Base-by-base conservation (phyloP, 768 basidiomycete genomes). In the Dictyophora rubrovolvata region DNA sequence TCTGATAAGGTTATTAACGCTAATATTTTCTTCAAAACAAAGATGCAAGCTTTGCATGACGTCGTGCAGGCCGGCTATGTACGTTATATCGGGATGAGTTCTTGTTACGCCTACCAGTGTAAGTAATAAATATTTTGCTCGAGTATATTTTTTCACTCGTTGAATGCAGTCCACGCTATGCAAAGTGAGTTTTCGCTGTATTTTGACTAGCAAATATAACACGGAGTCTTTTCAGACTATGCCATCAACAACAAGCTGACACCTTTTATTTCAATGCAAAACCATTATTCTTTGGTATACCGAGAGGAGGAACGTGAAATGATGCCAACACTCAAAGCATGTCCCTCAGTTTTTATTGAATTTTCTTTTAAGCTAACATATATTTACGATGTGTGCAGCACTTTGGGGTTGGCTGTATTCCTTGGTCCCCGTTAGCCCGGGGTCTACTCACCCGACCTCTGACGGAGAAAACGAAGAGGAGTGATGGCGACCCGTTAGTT, bases 11-110 rank as follows among this genome's bases (percentile, higher is more conserved):
- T 33, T 20, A n/a, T 12, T 17, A 21, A 14, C n/a, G n/a, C n/a
- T n/a, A n/a, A n/a, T n/a, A n/a, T 8, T 33, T 62, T 34, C 56
- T 55, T 62, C 11, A 66, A 74, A 16, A 72, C 72, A 21, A 28
- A 70, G 12, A 73, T 73, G 71, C 66, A 69, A 56, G 72, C 72
- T 1, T 59, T 73, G 10, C 68, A 73, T 51, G 72, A 73, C 58
- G 68, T 73, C 23, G 70, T 73, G 1, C 62, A 70, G 53, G 65
- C 66, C 5, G 72, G 72, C 28, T 68, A 69, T 54, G 71, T 68
- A 28, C 60, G 72, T 49, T 72, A 68, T 56, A 68, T 68, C 35
- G 67, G 66, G n/a, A 62, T 59, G 37, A 60, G 59, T 55, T 56
- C 54, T 33, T 63, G 63, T 56, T 62, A 48, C 51, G 61, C 65